Base-by-base conservation (phyloP, 805 yeast species). In the Candida chilensis region DNA sequence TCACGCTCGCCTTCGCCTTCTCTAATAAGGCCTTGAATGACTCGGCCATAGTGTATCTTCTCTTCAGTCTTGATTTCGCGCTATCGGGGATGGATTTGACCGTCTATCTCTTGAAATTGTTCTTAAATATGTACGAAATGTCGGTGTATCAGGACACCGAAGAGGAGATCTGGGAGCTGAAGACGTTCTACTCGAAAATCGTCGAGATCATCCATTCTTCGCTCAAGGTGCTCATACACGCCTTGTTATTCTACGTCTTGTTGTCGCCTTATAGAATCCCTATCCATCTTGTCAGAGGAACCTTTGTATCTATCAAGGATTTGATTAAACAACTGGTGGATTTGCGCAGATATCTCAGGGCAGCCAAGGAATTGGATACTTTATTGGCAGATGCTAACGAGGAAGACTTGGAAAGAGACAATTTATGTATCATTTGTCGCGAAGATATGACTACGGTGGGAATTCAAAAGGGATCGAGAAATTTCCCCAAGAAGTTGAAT, bases 391-490 rank as follows among this genome's bases (percentile, higher is more conserved):
- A 74, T 36, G 94, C 95, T 3, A 59, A 78, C 1, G 61, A 52
- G 9, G 71, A 58, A 17, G 88, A 83, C 27, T 60, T 83, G 34
- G 69, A 57, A 5, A 65, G 74, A 13, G 77, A 72, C 38, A 80
- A 78, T 56, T 60, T 48, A 48, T 83, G 16, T 82, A 86, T 86
- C 37, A 81, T 90, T 24, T 90, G 98, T 56, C 75, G 95, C 42
- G 97, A 92, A 41, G 95, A 85, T 37, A 80, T 90, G 90, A 51
- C 63, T 5, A 47, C 74, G 1, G 60, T 50, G 3, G 66, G 48
- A 2, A 33, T 45, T 3, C 35, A 28, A 7, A 52, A 35, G 42
- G 60, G 42, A 42, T 57, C 57, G 33, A 62, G 82, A 33, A 54
- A 57, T 27, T 61, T 56, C 29, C 95, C 97, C 4, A 86, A 85